Conservation (phyloP, 768 basidiomycete species). For the Daedaleopsis nitida region DNA sequence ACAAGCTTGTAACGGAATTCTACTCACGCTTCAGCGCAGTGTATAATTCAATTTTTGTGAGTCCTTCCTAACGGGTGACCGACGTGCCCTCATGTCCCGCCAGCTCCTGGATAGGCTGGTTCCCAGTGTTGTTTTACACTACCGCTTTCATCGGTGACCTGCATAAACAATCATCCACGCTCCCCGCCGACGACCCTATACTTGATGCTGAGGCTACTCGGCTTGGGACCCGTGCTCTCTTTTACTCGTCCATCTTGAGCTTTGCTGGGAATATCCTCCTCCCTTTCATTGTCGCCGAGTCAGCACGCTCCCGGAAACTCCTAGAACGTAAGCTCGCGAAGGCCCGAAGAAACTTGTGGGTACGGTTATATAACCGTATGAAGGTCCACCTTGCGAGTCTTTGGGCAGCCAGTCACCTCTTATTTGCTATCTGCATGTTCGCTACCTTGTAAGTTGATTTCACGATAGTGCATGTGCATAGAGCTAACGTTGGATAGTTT, state of each 20-base stretch:
- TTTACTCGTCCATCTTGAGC: constrained; percentile 72
- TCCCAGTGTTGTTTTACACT: constrained; percentile 87
- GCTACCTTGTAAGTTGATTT: constrained; percentile 75
- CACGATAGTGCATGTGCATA: background rate
- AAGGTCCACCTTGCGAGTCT: constrained; percentile 66
- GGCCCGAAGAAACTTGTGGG: constrained; percentile 19
- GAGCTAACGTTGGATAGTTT: constrained; percentile 47
- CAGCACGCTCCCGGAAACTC: constrained; percentile 19
- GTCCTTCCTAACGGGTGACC: constrained; percentile 22
- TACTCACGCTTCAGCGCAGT: constrained; percentile 42
- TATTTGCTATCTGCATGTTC: constrained; percentile 79
- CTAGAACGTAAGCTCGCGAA: constrained; percentile 20
- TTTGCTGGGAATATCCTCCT: constrained; percentile 68
- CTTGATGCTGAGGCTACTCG: constrained; percentile 73
- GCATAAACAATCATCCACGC: constrained; percentile 55
- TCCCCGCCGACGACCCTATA: constrained; percentile 27
- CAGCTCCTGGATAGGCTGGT: constrained; percentile 90
- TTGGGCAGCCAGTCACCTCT: constrained; percentile 77
- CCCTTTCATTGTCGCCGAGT: constrained; percentile 58
- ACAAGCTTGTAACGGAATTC: background rate
- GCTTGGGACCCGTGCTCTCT: constrained; percentile 81
- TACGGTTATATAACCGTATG: constrained; percentile 36
- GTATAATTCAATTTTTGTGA: constrained; percentile 79
- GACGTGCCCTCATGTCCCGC: background rate
- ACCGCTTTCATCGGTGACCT: constrained; percentile 88